Conservation (phyloP, 768 basidiomycete species). For the Lactarius hengduanensis region DNA sequence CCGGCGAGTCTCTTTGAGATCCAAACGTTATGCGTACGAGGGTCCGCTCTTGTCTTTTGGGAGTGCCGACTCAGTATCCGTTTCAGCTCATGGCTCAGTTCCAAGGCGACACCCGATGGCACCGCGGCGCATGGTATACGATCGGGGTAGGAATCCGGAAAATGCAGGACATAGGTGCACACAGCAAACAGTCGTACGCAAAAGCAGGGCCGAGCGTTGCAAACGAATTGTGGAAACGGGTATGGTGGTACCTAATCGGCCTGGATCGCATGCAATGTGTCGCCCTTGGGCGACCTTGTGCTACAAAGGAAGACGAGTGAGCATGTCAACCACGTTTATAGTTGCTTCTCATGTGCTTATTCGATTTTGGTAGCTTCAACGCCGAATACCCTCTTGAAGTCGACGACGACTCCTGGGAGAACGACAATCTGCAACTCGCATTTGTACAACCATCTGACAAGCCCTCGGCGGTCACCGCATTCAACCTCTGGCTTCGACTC, state of each 20-base stretch:
- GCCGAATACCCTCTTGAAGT: constrained; percentile 50
- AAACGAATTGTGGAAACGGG: constrained; percentile 51
- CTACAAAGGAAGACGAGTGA: constrained; percentile 66
- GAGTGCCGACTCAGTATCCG: constrained; percentile 11
- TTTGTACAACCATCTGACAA: constrained; percentile 50
- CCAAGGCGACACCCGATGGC: constrained; percentile 47
- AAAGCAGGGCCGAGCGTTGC: constrained; percentile 37
- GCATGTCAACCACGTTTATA: constrained; percentile 28
- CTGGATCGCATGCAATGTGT: constrained; percentile 58
- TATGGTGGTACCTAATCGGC: constrained; percentile 55
- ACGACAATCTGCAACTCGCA: constrained; percentile 38
- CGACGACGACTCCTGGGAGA: constrained; percentile 59
- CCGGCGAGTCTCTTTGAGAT: constrained; percentile 62
- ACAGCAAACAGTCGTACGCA: constrained; percentile 41
- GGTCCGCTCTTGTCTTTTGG: constrained; percentile 21
- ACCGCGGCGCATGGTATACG: constrained; percentile 48
- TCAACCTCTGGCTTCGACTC: constrained; percentile 45
- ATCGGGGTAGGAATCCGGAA: constrained; percentile 44
- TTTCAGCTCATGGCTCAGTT: constrained; percentile 48
- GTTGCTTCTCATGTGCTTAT: neutral
- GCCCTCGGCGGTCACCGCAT: constrained; percentile 41
- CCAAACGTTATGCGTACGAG: constrained; percentile 51
- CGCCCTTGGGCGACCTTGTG: constrained; percentile 54
- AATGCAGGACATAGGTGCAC: constrained; percentile 55
- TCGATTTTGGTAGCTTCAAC: constrained; percentile 40